Evolutionary conservation across 1,284 basidiomycete species (phyloP), one percentile per base, ranked within the genome.

Genomic region (Cryptococcus hybrid): DNA sequence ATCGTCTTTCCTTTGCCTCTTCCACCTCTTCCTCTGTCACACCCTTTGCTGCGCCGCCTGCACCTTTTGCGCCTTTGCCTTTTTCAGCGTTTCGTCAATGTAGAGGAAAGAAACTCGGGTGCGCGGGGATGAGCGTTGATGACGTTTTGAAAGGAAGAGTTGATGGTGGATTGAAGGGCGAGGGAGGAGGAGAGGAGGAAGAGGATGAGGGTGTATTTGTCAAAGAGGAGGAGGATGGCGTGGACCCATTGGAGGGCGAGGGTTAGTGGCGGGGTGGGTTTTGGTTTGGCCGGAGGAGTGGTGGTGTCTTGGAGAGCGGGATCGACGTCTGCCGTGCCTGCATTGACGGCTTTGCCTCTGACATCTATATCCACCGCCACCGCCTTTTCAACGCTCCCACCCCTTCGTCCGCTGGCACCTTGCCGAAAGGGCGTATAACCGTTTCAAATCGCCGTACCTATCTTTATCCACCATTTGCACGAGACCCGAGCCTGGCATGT

Each of bases 1-100:
- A 98, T 95, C 0, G 95, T 96, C 80, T 95, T 96, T 96, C 92
- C 57, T 99, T 80, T 3, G 96, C 85, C 38, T 72, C 74, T 66
- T 99, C 95, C 47, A 98, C 87, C 70, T 99, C 96, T 24, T 24
- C 24, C 24, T 24, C 24, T 24, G 24, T 24, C 24, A 24, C 24
- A 24, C 24, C 24, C 24, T 24, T 24, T 24, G 24, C 24, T 24
- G 24, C 24, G 24, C 24, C 24, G 24, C 24, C 24, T 24, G 3
- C 24, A 24, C 24, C 24, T 24, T 24, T 24, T 24, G 24, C 24
- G 24, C 24, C 24, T 24, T 24, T 24, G 24, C 96, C 95, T 74
- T 93, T 92, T 90, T 94, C 43, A 99, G 82, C 74, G 99, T 89
- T 67, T 99, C 95, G 69, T 99, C 96, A 62, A 99, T 94, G 78